Base-by-base conservation (phyloP, 2,329 filamentous ascomycete genomes). In the Xylaria sp. region DNA sequence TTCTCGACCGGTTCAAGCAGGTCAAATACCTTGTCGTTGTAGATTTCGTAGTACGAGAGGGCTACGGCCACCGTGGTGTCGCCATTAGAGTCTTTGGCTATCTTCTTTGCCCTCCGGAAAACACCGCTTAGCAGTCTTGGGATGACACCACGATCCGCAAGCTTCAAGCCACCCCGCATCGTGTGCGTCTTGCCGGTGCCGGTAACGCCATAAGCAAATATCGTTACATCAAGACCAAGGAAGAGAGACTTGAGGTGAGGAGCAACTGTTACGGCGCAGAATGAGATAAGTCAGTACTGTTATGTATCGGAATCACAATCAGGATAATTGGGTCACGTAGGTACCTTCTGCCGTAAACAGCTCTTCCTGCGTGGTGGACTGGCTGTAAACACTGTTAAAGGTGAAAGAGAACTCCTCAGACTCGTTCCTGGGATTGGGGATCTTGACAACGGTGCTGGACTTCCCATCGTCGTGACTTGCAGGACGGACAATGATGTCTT, bases 121-220 rank as follows among this genome's bases (percentile, higher is more conserved):
- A 98, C 92, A 72, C 88, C 89, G 79, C 93, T 96, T 49, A 97
- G 85, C 63, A 97, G 81, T 66, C 94, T 85, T 15, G 94, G 94
- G 72, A 97, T 97, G 44, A 96, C 91, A 68, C 94, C 94, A 73
- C 94, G 87, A 63, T 97, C 94, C 5, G 91, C 90, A 62, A 97
- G 84, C 77, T 91, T 92, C 79, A 96, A 88, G 44, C 94, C 94
- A 71, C 94, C 94, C 70, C 94, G 90, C 94, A 97, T 97, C 2
- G 94, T 97, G 80, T 97, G 93, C 66, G 94, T 97, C 81, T 97
- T 97, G 63, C 94, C 94, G 0, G 94, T 97, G 53, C 94, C 94
- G 0, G 94, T 97, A 66, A 95, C 93, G 67, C 94, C 94, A 77
- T 97, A 97, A 31, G 94, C 94, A 76, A 97, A 97, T 64, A 97